These are phyloP conservation scores for Colletotrichum cordylinicola DNA, from an alignment of 2,329 filamentous ascomycete species.

Conservation along the genomic window DNA sequence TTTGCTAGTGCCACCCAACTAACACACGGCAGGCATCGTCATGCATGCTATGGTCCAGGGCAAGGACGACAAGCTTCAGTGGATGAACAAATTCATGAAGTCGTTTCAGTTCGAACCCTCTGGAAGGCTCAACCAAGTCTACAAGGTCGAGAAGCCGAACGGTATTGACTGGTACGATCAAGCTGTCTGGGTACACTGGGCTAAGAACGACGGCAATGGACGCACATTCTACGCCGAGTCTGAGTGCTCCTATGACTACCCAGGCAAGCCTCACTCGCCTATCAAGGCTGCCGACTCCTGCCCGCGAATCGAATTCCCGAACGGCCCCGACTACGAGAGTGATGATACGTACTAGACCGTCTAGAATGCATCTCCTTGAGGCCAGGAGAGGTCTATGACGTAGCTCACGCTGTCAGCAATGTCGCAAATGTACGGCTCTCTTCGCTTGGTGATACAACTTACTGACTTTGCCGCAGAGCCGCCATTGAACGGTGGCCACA, in stretches of 20 bases:
- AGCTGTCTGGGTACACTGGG: conserved; percentile 15
- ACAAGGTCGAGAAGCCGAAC: neutral
- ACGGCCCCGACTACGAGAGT: neutral
- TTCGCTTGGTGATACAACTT: neutral
- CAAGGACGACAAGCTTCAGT: neutral
- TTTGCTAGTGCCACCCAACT: neutral
- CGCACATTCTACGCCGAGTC: neutral
- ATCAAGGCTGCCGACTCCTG: neutral
- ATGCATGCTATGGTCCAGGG: conserved; percentile 5
- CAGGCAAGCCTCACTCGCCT: neutral
- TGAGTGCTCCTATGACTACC: conserved; percentile 19
- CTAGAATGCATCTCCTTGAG: neutral
- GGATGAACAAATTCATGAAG: conserved; percentile 5
- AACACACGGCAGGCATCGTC: conserved; percentile 4
- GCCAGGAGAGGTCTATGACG: neutral
- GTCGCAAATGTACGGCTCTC: neutral
- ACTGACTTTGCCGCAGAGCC: neutral
- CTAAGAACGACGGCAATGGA: neutral
- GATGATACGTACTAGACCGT: neutral
- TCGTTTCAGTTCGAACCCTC: conserved; percentile 12
- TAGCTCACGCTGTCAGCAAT: neutral
- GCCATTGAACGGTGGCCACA: neutral
- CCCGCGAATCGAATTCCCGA: neutral
- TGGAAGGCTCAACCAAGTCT: conserved; percentile 6
- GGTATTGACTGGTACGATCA: conserved; percentile 15